Conservation (phyloP, 768 basidiomycete species). For the Lactifluus piperatus region DNA sequence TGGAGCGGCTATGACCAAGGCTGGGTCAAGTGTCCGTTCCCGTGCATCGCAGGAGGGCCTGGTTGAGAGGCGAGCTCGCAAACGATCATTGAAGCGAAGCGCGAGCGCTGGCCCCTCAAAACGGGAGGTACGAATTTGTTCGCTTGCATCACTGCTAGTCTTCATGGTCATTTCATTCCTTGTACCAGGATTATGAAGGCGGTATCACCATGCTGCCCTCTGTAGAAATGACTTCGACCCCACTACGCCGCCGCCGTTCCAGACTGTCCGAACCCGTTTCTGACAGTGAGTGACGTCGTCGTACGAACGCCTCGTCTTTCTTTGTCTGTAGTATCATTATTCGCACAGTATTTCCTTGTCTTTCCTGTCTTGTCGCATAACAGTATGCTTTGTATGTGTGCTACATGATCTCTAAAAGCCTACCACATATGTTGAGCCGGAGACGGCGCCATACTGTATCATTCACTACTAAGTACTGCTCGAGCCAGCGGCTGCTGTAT, state of each 20-base stretch:
- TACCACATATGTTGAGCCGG: neutral
- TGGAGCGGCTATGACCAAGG: neutral
- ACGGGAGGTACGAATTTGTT: slow-evolving; percentile 1
- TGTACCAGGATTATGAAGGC: slow-evolving; percentile 11
- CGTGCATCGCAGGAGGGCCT: neutral
- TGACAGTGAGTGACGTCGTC: slow-evolving; percentile 8
- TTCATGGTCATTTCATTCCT: neutral
- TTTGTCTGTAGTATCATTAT: neutral
- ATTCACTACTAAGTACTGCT: too few relatives aligned
- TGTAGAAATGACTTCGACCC: neutral
- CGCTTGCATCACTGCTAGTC: neutral
- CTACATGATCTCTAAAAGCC: neutral
- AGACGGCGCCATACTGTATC: neutral
- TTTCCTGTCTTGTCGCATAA: slow-evolving; percentile 35
- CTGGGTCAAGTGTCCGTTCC: neutral
- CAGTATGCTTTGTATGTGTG: neutral
- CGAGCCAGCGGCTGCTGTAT: too few relatives aligned
- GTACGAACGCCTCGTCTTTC: neutral
- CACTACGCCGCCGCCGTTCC: slow-evolving; percentile 17
- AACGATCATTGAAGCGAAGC: slow-evolving; percentile 18
- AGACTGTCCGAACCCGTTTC: slow-evolving; percentile 8
- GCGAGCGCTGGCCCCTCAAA: slow-evolving; percentile 8
- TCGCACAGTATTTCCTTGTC: neutral
- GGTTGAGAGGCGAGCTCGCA: slow-evolving; percentile 10
- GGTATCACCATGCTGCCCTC: slow-evolving; percentile 1